These are phyloP conservation scores for Clathrospora elynae DNA, from an alignment of 2,329 filamentous ascomycete genomes.

Conservation along the genomic window DNA sequence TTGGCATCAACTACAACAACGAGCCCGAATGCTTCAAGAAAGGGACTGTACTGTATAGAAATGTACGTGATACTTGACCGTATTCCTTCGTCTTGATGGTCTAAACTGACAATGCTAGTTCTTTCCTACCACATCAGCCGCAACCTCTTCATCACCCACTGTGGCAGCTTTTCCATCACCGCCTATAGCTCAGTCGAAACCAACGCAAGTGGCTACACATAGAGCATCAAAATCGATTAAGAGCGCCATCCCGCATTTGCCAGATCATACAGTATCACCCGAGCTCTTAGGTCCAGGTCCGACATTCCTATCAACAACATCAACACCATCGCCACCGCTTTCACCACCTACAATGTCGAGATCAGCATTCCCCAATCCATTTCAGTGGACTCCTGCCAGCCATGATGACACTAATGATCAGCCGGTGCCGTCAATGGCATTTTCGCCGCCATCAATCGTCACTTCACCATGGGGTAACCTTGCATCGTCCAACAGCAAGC, in stretches of 20 bases:
- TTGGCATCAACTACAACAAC: conserved; percentile 97
- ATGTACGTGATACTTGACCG: conserved; percentile 59
- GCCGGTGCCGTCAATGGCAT: conserved; percentile 28
- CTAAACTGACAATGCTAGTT: conserved; percentile 38
- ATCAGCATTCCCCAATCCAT: conserved; percentile 30
- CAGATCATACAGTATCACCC: conserved; percentile 20
- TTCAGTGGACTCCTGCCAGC: conserved; percentile 30
- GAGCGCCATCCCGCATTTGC: conserved; percentile 19
- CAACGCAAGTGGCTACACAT: conserved; percentile 13
- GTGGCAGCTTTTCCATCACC: conserved; percentile 13
- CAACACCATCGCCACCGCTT: conserved; percentile 42
- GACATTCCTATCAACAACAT: conserved; percentile 43
- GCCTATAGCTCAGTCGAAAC: conserved; percentile 27
- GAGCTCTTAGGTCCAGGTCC: conserved; percentile 29
- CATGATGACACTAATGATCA: conserved; percentile 19
- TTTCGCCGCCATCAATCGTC: conserved; percentile 33
- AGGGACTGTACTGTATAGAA: conserved; percentile 85
- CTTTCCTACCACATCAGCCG: conserved; percentile 25
- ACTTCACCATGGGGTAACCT: conserved; percentile 18
- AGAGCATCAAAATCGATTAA: conserved; percentile 31
- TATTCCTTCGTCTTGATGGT: too few relatives aligned
- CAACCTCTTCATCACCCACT: conserved; percentile 20
- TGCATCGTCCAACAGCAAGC: conserved; percentile 21
- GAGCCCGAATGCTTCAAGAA: conserved; percentile 92
- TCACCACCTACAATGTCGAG: conserved; percentile 34